Base-by-base conservation (phyloP, 2,329 filamentous ascomycete genomes). In the Colletotrichum sp. region DNA sequence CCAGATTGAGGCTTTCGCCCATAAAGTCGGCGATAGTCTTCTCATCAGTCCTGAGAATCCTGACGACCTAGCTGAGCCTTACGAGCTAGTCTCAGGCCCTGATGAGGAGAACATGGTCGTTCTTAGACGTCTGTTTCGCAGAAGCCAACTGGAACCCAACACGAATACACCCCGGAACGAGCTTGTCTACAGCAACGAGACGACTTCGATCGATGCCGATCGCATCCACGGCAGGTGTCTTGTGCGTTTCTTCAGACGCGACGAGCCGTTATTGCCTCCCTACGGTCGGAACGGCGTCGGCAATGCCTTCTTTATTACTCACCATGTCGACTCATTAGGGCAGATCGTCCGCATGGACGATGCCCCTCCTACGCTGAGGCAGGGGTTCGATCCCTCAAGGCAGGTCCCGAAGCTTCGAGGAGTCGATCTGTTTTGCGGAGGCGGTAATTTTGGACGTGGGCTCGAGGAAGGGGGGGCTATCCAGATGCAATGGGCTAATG, bases 351-450 rank as follows among this genome's bases (percentile, higher is more conserved):
- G 18, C 9, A n/a, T 52, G 43, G 6, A 9, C 6, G n/a, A 52
- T 21, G 16, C 10, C 6, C 21, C 32, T 16, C 16, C 24, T 9
- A 21, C 55, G 3, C 77, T 93, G 4, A 86, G 84, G 0, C 89
- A 94, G 82, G 92, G 92, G 0, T 90, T 91, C 57, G 85, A 93
- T 77, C 89, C 91, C 0, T 65, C 71, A 0, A 78, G 76, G 2
- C 36, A 75, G 7, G 72, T 78, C 7, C 76, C 81, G 21, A 87
- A 87, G 74, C 85, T 95, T 10, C 86, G 85, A 7, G 93, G 93
- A 0, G 84, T 96, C 5, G 94, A 95, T 77, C 85, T 97, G 0
- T 98, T 95, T 80, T 95, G 93, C 78, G 95, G 95, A 1, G 93
- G 93, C 21, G 95, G 95, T 0, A 95, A 93, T 68, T 92, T 97